Conservation (phyloP, 2,329 filamentous ascomycete genomes). For the Neocatenulostroma microsporum region DNA sequence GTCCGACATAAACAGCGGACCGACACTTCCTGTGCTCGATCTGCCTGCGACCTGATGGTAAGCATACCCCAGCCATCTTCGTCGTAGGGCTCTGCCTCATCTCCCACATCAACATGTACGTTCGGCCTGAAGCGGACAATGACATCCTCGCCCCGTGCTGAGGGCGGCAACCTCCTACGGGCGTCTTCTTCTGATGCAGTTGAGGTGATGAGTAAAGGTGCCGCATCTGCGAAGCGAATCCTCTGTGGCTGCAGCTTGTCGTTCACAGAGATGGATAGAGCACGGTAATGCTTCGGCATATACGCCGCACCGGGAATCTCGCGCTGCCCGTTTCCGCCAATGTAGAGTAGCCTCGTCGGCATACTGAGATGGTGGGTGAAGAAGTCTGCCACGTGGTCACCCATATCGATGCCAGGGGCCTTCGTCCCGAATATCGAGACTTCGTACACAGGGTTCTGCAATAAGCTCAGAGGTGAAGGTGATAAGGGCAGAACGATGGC, state of each 20-base stretch:
- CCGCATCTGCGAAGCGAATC: constrained; percentile 28
- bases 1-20: constrained; percentile 27
- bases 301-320: constrained; percentile 28
- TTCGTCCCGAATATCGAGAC: constrained; percentile 29
- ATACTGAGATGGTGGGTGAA: constrained; percentile 24
- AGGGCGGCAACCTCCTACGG: constrained; percentile 21
- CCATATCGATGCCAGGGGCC: constrained; percentile 29
- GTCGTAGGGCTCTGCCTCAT: constrained; percentile 24
- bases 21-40: constrained; percentile 24
- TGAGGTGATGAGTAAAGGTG: constrained; percentile 27
- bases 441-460: constrained; percentile 22
- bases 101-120: constrained; percentile 26
- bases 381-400: constrained; percentile 23
- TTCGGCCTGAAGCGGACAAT: constrained; percentile 29
- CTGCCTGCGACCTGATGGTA: constrained; percentile 23
- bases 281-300: constrained; percentile 24
- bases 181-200: constrained; percentile 30
- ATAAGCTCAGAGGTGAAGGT: constrained; percentile 24
- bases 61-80: constrained; percentile 29
- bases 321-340: constrained; percentile 27
- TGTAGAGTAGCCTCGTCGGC: constrained; percentile 24
- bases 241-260: constrained; percentile 28
- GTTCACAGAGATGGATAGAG: constrained; percentile 26
- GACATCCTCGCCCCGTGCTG: constrained; percentile 24
- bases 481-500: constrained; percentile 23